A percentile compares a stretch with the other conserved stretches of the same genome.
Conservation (phyloP, 805 yeast species). For the Kazachstania kunashirensis region DNA sequence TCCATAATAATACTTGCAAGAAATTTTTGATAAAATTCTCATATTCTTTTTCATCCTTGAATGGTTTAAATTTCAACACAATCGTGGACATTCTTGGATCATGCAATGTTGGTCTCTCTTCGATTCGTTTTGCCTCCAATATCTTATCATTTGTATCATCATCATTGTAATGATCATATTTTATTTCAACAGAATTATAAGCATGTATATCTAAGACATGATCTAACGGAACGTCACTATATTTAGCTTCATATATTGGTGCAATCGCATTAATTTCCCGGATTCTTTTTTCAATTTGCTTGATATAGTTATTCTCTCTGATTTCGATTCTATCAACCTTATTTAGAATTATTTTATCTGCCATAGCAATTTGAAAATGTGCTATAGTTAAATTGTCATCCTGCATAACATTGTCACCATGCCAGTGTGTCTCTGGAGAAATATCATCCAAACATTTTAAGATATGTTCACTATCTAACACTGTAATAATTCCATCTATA, state of each 20-base stretch:
- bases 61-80: conserved; percentile 36
- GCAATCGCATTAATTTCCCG: conserved; percentile 57
- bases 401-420: conserved; percentile 34
- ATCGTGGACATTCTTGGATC: conserved; percentile 49
- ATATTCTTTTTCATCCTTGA: conserved; percentile 32
- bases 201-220: conserved; percentile 72
- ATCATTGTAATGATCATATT: neutral
- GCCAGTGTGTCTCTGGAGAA: conserved; percentile 56
- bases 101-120: conserved; percentile 30
- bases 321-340: conserved; percentile 52
- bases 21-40: conserved; percentile 43
- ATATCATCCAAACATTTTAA: conserved; percentile 55
- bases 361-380: conserved; percentile 79
- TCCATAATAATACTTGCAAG: conserved; percentile 70
- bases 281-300: conserved; percentile 18
- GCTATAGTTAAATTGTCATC: conserved; percentile 60
- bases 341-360: conserved; percentile 74
- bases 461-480: conserved; percentile 67
- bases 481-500: conserved; percentile 87
- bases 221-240: conserved; percentile 59
- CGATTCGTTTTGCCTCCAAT: conserved; percentile 3
- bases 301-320: conserved; percentile 11
- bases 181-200: conserved; percentile 38
- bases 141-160: conserved; percentile 8
- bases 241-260: conserved; percentile 56